These are phyloP conservation scores for Cyathus striatus DNA, from an alignment of 768 basidiomycete genomes.

Conservation along the genomic window DNA sequence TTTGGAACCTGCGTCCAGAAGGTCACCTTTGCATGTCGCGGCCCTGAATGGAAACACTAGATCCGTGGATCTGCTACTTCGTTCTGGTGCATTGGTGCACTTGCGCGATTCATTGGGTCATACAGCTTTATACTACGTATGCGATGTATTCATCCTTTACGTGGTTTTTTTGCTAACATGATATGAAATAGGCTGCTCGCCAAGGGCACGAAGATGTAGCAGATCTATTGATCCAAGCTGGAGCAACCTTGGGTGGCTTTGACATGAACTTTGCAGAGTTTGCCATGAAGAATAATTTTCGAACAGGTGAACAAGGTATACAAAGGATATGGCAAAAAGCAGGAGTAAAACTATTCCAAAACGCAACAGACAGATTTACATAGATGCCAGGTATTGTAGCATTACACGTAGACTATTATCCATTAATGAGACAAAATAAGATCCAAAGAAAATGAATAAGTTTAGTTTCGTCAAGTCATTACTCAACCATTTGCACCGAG, in stretches of 20 bases:
- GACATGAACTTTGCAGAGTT: constrained; percentile 59
- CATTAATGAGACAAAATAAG: too few relatives aligned
- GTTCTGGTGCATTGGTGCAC: constrained; percentile 79
- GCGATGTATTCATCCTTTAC: constrained; percentile 13
- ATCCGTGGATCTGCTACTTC: constrained; percentile 46
- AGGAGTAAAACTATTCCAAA: constrained; percentile 33
- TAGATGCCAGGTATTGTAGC: too few relatives aligned
- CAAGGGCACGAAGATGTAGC: constrained; percentile 62
- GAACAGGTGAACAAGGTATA: constrained; percentile 35
- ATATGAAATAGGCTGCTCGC: constrained; percentile 57
- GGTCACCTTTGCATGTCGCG: constrained; percentile 76
- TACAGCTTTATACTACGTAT: constrained; percentile 78
- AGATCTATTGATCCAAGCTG: constrained; percentile 61
- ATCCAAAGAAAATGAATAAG: too few relatives aligned
- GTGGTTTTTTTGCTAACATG: constrained; percentile 1
- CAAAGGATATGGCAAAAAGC: constrained; percentile 54
- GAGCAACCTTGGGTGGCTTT: constrained; percentile 66
- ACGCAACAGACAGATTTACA: too few relatives aligned
- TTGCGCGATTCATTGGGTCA: constrained; percentile 76
- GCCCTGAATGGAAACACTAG: constrained; percentile 58
- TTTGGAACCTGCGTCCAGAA: constrained; percentile 63
- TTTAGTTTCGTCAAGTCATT: too few relatives aligned
- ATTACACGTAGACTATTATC: too few relatives aligned
- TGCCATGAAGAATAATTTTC: constrained; percentile 29
- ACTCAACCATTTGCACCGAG: constrained; percentile 5